These are phyloP conservation scores for Acanthamoeba castellanii DNA, from an alignment of 208 protist genomes.

Conservation along the genomic window DNA sequence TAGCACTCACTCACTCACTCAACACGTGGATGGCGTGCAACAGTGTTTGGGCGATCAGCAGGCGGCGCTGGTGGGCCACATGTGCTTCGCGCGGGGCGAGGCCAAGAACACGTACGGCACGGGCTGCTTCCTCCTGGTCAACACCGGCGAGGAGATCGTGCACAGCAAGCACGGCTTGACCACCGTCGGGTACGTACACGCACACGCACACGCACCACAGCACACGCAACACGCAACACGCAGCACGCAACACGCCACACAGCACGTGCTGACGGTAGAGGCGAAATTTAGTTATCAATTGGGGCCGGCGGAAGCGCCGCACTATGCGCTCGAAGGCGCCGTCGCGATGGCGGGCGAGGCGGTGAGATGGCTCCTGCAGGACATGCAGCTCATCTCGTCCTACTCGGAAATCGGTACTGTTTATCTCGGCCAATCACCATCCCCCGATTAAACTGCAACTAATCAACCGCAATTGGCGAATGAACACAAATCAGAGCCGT, in stretches of 20 bases:
- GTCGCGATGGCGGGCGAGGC: slow-evolving; percentile 94
- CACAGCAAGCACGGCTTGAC: slow-evolving; percentile 95
- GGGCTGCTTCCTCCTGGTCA: slow-evolving; percentile 98
- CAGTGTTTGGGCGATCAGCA: slow-evolving; percentile 98
- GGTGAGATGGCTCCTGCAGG: slow-evolving; percentile 96
- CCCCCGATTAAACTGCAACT: too few species aligned
- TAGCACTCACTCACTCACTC: too few species aligned
- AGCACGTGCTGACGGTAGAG: slow-evolving; percentile 49
- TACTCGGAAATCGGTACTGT: slow-evolving; percentile 84
- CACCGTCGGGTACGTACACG: slow-evolving; percentile 94
- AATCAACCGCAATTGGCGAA: too few species aligned
- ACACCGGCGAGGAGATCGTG: slow-evolving; percentile 93
- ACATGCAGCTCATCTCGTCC: slow-evolving; percentile 92
- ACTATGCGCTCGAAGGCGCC: slow-evolving; percentile 94
- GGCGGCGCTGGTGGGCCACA: slow-evolving; percentile 96
- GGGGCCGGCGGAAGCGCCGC: slow-evolving; percentile 76
- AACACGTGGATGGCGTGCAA: too few species aligned
- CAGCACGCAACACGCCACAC: slow-evolving; percentile 24
- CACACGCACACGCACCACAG: slow-evolving; percentile 74
- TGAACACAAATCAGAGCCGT: slow-evolving; percentile 19
- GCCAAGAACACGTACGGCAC: slow-evolving; percentile 98
- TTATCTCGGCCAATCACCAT: not conserved
- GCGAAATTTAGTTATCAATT: not conserved
- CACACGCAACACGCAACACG: slow-evolving; percentile 71
- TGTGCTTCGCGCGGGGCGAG: slow-evolving; percentile 94